These are phyloP conservation scores for Ballota nigra DNA, from an alignment of 257 asterid genomes.

Conservation along the genomic window DNA sequence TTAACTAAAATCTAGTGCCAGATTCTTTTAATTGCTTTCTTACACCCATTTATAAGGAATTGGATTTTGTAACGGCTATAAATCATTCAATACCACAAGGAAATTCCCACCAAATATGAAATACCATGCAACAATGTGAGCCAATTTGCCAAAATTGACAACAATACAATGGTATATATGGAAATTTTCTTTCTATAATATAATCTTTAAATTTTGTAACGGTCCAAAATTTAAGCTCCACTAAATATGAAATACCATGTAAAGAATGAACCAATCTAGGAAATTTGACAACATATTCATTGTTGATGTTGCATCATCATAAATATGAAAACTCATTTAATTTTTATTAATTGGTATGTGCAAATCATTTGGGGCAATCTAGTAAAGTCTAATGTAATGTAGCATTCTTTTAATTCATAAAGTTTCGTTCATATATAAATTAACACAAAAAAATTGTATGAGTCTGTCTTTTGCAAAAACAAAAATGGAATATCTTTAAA, in stretches of 20 bases:
- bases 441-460: too few relatives aligned
- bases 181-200: too few relatives aligned
- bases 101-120: conserved; percentile 11
- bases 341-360: background rate
- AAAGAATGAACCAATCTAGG: background rate
- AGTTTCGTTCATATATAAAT: too few relatives aligned
- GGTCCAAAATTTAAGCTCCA: background rate
- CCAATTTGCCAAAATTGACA: background rate
- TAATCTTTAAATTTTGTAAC: background rate
- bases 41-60: background rate
- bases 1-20: background rate
- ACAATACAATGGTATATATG: too few relatives aligned
- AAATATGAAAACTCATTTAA: background rate
- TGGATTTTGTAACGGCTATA: conserved; percentile 23
- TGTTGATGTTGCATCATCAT: background rate
- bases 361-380: background rate
- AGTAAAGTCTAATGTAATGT: background rate
- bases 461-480: too few relatives aligned
- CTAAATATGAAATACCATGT: conserved; percentile 2
- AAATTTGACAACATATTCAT: background rate
- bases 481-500: too few relatives aligned
- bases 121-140: background rate
- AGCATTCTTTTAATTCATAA: background rate
- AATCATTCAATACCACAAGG: background rate
- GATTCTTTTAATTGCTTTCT: too few relatives aligned